Base-by-base conservation (phyloP, 2,329 filamentous ascomycete species). In the Ascochyta pisi region DNA sequence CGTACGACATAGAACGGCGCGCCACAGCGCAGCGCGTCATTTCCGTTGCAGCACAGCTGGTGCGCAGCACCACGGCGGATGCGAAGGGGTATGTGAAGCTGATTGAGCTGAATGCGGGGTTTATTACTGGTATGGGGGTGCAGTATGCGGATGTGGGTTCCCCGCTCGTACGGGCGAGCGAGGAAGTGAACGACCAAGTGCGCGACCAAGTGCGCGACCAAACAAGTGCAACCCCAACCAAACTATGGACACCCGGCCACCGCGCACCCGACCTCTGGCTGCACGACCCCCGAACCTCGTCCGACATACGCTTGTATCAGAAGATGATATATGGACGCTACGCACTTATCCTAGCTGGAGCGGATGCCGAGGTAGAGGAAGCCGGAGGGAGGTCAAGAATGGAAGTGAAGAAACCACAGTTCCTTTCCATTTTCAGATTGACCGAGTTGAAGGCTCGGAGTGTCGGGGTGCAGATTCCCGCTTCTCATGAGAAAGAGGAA, bases 51-150 rank as follows among this genome's bases (percentile, higher is more conserved):
- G 79, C 80, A 0, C 68, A 74, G 6, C 65, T 82, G 13, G 80
- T 82, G 2, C 71, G 80, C 38, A 78, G 80, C 53, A 82, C 80
- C 0, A 62, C 77, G 3, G 70, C 73, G 41, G 74, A 76, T 15
- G 79, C 80, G 2, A 78, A 78, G 60, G 69, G 78, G 33, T 82
- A 82, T 42, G 79, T 82, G 3, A 73, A 74, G 24, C 79, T 79
- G 0, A 80, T 82, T 38, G 74, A 82, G 57, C 76, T 73, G 53
- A 82, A 81, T 39, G 79, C 80, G 0, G 79, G 76, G 1, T 82
- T 79, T 56, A 82, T 82, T 41, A 81, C 79, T 6, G 79, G 79
- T 75, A 64, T 81, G 78, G 78, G 78, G 4, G 76, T 81, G 2
- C 68, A 75, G 6, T 81, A 81, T 60, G 63, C 71, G 6, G 69